Percentiles rank a stretch among this genome's conserved stretches.
Conservation (phyloP, 192 early-diverging fungal genomes). For the Backusella liffmaniae region DNA sequence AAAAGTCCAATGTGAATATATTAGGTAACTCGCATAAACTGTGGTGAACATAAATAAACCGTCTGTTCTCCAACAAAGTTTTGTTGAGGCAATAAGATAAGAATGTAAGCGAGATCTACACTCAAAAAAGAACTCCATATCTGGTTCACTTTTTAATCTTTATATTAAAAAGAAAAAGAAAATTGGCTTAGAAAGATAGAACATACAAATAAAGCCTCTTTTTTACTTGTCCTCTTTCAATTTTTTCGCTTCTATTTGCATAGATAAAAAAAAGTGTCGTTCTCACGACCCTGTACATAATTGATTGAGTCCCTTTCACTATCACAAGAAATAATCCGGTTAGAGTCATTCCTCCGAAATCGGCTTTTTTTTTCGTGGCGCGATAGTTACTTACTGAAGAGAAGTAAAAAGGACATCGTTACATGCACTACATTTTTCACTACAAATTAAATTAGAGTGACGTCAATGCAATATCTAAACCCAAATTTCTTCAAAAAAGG, state of each 20-base stretch:
- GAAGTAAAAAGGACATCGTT: no score
- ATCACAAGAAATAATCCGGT: background rate
- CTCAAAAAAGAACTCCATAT: background rate
- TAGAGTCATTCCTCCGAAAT: background rate
- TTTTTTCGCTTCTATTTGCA: background rate
- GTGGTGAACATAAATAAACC: background rate
- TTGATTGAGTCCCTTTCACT: background rate
- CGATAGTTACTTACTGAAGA: no score
- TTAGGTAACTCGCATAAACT: background rate
- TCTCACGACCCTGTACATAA: constrained; percentile 1
- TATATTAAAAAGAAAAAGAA: background rate
- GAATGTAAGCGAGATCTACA: background rate
- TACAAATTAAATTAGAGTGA: no score
- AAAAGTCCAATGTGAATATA: background rate
- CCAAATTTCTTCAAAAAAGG: no score
- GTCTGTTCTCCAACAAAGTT: background rate
- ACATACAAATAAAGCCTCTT: background rate
- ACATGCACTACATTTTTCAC: background rate
- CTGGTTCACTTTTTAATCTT: background rate
- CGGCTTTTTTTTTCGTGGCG: no score
- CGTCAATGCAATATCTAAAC: no score
- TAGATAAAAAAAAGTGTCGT: background rate
- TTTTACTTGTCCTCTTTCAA: background rate
- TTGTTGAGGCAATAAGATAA: background rate
- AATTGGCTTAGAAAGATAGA: background rate